Evolutionary conservation across 257 asterid genomes (phyloP).

Genomic region (Asclepias syriaca): DNA sequence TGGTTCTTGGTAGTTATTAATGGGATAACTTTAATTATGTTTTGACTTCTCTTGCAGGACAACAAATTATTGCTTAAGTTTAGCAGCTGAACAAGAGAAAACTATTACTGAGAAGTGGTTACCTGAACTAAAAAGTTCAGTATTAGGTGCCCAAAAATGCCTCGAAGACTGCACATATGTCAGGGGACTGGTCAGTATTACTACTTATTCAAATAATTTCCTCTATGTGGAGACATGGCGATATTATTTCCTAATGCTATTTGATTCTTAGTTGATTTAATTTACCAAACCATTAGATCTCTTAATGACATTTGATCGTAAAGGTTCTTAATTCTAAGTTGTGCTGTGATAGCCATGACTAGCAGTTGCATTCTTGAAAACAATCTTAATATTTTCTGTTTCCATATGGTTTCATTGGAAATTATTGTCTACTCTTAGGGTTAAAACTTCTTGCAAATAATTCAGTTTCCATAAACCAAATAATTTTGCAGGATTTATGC

Average conservation of each 20-base stretch:
- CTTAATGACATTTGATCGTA: neutral
- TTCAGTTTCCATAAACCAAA: neutral
- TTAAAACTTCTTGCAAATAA: neutral
- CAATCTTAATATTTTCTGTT: neutral
- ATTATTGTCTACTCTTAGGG: neutral
- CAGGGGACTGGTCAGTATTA: slow-evolving; percentile 83
- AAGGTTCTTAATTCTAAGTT: neutral
- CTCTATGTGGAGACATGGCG: neutral
- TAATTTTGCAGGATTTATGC: neutral
- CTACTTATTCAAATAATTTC: slow-evolving; percentile 7
- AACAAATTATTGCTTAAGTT: slow-evolving; percentile 73
- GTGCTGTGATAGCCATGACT: neutral
- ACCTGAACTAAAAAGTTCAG: slow-evolving; percentile 68
- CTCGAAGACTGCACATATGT: slow-evolving; percentile 91
- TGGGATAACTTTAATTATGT: slow-evolving; percentile 17
- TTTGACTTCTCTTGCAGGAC: slow-evolving; percentile 52
- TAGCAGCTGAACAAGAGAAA: slow-evolving; percentile 92
- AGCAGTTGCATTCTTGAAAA: neutral
- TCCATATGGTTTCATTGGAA: neutral
- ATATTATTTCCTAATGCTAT: neutral
- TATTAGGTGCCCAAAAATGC: slow-evolving; percentile 76
- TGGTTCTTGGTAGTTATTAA: neutral
- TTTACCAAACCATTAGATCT: neutral
- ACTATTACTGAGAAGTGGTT: slow-evolving; percentile 77
- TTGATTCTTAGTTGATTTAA: neutral